phyloP scores from a whole-genome alignment of 2,329 filamentous ascomycete genomes.

The Coniochaeta sp. region DNA sequence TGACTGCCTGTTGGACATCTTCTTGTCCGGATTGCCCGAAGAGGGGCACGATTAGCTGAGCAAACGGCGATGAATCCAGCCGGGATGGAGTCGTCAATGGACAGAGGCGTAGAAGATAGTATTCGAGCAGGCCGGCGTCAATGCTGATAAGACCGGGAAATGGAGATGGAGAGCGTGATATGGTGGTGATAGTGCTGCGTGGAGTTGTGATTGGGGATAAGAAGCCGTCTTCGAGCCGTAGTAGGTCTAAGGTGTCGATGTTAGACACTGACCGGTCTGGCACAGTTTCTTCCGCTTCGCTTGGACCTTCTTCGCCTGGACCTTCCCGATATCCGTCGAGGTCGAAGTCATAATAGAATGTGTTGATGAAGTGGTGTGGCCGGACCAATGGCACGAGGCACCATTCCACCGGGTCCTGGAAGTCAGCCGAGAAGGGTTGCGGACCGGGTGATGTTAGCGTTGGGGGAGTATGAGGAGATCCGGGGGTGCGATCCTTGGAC shows the following conservation, averaged over 20 bases:
- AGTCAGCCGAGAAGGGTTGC: conserved; percentile 11
- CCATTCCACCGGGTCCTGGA: conserved; percentile 7
- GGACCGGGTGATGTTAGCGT: conserved; percentile 7
- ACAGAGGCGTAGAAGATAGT: conserved; percentile 8
- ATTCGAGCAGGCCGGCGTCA: conserved; percentile 5
- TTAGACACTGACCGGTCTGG: background rate
- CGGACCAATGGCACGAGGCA: conserved; percentile 5
- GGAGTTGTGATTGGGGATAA: background rate
- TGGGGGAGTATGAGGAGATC: conserved; percentile 3
- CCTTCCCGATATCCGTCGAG: background rate
- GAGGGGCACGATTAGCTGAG: conserved; percentile 8
- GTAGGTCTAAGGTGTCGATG: background rate
- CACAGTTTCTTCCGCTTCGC: background rate
- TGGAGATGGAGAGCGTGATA: background rate
- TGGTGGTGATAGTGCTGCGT: background rate
- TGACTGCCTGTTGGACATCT: conserved; percentile 6
- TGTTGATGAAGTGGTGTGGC: conserved; percentile 9
- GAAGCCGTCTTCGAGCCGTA: background rate
- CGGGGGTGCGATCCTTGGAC: conserved; percentile 15
- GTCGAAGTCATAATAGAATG: background rate
- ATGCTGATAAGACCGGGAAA: background rate
- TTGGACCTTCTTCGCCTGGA: background rate
- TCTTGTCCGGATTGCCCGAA: conserved; percentile 5
- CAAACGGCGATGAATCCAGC: conserved; percentile 7
- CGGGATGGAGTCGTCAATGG: conserved; percentile 9